Conservation (phyloP, 129 eudicot species). For the Lactuca sativa region DNA sequence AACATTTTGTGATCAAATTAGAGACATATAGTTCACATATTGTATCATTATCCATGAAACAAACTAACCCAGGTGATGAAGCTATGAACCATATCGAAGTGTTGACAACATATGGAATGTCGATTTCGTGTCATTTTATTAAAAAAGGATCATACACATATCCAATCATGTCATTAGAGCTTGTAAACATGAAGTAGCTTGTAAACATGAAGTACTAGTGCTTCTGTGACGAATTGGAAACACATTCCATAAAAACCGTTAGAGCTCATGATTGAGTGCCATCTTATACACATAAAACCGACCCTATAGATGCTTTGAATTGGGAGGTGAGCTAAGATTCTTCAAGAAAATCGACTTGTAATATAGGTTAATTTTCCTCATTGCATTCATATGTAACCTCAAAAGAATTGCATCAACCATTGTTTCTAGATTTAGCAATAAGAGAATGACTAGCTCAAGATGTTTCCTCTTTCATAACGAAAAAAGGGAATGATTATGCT, state of each 20-base stretch:
- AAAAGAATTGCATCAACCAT: slow-evolving; percentile 34
- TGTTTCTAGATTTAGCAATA: slow-evolving; percentile 27
- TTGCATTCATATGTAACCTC: slow-evolving; percentile 45
- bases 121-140: slow-evolving; percentile 77
- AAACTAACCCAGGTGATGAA: slow-evolving; percentile 83
- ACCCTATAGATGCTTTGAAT: slow-evolving; percentile 77
- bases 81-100: slow-evolving; percentile 79
- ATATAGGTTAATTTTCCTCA: slow-evolving; percentile 30
- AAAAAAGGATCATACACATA: slow-evolving; percentile 79
- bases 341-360: slow-evolving; percentile 64
- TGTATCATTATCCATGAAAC: slow-evolving; percentile 85
- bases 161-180: slow-evolving; percentile 74
- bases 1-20: slow-evolving; percentile 66
- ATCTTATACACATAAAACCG: slow-evolving; percentile 88
- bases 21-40: slow-evolving; percentile 70
- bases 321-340: slow-evolving; percentile 70
- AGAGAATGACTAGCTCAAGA: slow-evolving; percentile 79
- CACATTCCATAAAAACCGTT: slow-evolving; percentile 70
- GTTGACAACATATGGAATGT: slow-evolving; percentile 70
- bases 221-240: slow-evolving; percentile 48
- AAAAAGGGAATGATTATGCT: slow-evolving; percentile 28
- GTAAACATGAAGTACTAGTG: slow-evolving; percentile 57
- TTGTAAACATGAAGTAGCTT: slow-evolving; percentile 69
- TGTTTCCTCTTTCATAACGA: slow-evolving; percentile 52
- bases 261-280: slow-evolving; percentile 80